phyloP scores from a whole-genome alignment of 768 basidiomycete genomes.

The Naganishia randhawae region DNA sequence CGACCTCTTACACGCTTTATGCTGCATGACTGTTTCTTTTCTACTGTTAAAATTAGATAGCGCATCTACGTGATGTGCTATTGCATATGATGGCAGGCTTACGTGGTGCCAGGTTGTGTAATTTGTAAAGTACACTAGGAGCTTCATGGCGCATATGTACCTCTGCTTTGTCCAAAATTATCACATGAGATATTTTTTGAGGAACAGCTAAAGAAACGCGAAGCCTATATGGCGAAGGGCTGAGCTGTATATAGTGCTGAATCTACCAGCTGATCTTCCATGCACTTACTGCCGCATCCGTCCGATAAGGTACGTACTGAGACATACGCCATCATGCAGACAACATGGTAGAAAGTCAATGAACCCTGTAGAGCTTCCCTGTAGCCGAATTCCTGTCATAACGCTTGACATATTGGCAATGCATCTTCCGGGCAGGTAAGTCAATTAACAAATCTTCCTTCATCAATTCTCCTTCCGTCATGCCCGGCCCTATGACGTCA shows the following conservation, averaged over 20 bases:
- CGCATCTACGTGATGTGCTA: not conserved
- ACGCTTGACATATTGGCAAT: not conserved
- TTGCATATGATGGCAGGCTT: not conserved
- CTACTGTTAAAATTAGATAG: not conserved
- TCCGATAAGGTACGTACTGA: too few relatives aligned
- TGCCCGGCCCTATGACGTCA: not conserved
- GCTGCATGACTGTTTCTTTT: not conserved
- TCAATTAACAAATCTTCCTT: not conserved
- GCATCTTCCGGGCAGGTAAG: not conserved
- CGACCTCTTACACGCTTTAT: not conserved
- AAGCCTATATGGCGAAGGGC: too few relatives aligned
- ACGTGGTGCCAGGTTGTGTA: not conserved
- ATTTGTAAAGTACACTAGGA: not conserved
- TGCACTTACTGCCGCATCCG: too few relatives aligned
- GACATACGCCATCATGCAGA: too few relatives aligned
- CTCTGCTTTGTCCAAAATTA: not conserved
- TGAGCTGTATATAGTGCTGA: too few relatives aligned
- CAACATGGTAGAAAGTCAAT: slow-evolving; percentile 3
- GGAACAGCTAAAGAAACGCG: too few relatives aligned
- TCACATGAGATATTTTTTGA: not conserved
- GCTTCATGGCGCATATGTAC: not conserved
- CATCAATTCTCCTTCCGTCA: too few relatives aligned
- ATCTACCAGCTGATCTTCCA: too few relatives aligned
- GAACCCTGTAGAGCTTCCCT: not conserved
- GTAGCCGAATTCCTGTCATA: not conserved